These are phyloP conservation scores for Delonix regia DNA, from an alignment of 306 rosid genomes.

Conservation along the genomic window DNA sequence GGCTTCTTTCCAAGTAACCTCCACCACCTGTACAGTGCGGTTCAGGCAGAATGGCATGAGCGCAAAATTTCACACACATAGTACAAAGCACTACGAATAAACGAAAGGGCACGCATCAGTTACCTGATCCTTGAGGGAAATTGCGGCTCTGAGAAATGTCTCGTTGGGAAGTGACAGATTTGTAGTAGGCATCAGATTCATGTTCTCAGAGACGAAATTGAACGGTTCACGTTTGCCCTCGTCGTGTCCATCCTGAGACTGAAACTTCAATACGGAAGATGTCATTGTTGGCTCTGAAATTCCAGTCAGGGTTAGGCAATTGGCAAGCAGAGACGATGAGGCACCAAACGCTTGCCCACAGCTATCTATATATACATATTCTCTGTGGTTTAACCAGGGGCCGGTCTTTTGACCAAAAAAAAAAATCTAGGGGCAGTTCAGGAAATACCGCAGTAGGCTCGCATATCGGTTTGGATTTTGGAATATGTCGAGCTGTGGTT, in stretches of 20 bases:
- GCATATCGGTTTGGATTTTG: background rate
- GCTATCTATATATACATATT: too few species aligned
- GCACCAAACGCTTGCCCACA: background rate
- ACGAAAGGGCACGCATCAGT: background rate
- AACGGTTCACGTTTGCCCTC: constrained; percentile 49
- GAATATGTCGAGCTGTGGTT: constrained; percentile 10
- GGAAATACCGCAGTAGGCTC: background rate
- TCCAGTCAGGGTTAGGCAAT: background rate
- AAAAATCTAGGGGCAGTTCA: too few species aligned
- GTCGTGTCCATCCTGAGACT: constrained; percentile 29
- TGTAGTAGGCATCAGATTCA: constrained; percentile 37
- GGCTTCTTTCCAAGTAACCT: constrained; percentile 54
- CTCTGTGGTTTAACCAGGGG: too few species aligned
- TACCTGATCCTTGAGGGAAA: constrained; percentile 80
- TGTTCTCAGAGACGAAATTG: constrained; percentile 34
- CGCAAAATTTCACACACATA: background rate
- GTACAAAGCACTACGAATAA: background rate
- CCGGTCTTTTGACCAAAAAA: too few species aligned
- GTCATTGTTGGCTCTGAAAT: constrained; percentile 43
- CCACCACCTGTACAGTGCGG: constrained; percentile 57
- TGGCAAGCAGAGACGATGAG: background rate
- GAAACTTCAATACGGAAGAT: constrained; percentile 38
- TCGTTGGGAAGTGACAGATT: constrained; percentile 48
- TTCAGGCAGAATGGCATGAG: background rate
- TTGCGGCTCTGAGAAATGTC: constrained; percentile 60